Evolutionary conservation across 805 yeast species (phyloP).

Genomic region (Tetrapisispora pingtungensis): DNA sequence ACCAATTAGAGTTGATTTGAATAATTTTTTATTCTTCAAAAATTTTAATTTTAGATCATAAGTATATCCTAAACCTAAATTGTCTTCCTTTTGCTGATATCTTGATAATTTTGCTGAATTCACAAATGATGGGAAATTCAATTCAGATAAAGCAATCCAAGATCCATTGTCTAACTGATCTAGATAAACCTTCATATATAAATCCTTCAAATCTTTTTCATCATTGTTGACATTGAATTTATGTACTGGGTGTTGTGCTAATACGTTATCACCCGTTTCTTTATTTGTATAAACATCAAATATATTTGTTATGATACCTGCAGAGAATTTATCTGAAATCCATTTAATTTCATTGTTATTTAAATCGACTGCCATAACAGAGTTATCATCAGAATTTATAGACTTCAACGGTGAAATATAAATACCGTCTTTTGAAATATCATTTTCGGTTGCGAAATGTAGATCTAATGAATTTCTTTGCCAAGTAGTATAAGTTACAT

Average conservation of each 20-base stretch:
- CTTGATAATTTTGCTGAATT: constrained; percentile 67
- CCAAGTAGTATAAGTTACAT: constrained; percentile 81
- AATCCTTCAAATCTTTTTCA: constrained; percentile 10
- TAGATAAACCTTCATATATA: constrained; percentile 43
- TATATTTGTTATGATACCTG: constrained; percentile 56
- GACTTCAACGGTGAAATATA: constrained; percentile 71
- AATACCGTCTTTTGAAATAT: constrained; percentile 56
- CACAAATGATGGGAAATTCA: constrained; percentile 70
- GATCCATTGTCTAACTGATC: constrained; percentile 52
- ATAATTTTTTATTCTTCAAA: constrained; percentile 31
- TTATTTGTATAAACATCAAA: constrained; percentile 55
- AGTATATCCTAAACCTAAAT: background rate
- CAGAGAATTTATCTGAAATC: constrained; percentile 58
- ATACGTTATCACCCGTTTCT: constrained; percentile 32
- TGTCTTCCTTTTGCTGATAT: constrained; percentile 29
- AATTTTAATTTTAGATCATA: constrained; percentile 3
- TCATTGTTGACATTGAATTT: constrained; percentile 6
- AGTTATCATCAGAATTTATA: constrained; percentile 37
- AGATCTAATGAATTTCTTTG: constrained; percentile 80
- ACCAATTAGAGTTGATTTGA: constrained; percentile 38
- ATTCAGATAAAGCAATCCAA: constrained; percentile 82
- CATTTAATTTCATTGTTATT: constrained; percentile 65
- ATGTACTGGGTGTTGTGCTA: constrained; percentile 60
- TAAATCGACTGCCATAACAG: constrained; percentile 65
- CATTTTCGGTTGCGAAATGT: constrained; percentile 38